Evolutionary conservation across 495 filamentous ascomycete species (phyloP).

Genomic region (Bryoglossum gracile): DNA sequence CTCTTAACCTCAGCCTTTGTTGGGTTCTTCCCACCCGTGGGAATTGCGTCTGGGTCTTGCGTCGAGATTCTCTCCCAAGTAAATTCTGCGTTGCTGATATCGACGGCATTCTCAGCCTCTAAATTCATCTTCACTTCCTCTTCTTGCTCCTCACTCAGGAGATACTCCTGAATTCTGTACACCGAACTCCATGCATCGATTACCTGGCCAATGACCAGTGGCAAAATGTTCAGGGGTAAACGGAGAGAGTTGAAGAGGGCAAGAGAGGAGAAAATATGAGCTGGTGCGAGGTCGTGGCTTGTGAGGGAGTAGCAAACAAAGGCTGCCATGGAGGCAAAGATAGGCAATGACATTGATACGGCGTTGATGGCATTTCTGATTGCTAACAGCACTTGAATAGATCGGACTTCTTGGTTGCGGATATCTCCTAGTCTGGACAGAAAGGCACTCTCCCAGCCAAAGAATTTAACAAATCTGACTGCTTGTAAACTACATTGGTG

Average conservation of each 20-base stretch:
- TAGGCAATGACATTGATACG: slow-evolving; percentile 65
- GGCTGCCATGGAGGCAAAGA: slow-evolving; percentile 88
- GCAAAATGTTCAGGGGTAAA: slow-evolving; percentile 81
- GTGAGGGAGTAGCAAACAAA: slow-evolving; percentile 90
- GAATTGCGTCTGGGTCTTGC: slow-evolving; percentile 43
- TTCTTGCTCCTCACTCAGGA: slow-evolving; percentile 74
- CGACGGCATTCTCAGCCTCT: slow-evolving; percentile 59
- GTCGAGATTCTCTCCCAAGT: slow-evolving; percentile 82
- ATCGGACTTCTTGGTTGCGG: slow-evolving; percentile 63
- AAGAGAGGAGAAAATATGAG: slow-evolving; percentile 82
- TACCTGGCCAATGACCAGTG: slow-evolving; percentile 79
- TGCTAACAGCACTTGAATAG: slow-evolving; percentile 71
- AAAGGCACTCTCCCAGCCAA: slow-evolving; percentile 89
- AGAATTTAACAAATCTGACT: slow-evolving; percentile 92
- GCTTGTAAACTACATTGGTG: too few species aligned
- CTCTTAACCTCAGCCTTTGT: slow-evolving; percentile 36
- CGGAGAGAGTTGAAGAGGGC: slow-evolving; percentile 88
- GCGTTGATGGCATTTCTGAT: slow-evolving; percentile 82
- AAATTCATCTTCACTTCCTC: slow-evolving; percentile 63
- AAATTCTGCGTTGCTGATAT: slow-evolving; percentile 68
- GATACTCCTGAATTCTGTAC: slow-evolving; percentile 76
- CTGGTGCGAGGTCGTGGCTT: slow-evolving; percentile 60
- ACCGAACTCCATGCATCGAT: slow-evolving; percentile 84
- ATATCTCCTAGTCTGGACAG: slow-evolving; percentile 66
- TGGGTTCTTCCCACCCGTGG: slow-evolving; percentile 32